Evolutionary conservation across 1,284 basidiomycete genomes (phyloP).

Genomic region (Clitocybe nebularis): DNA sequence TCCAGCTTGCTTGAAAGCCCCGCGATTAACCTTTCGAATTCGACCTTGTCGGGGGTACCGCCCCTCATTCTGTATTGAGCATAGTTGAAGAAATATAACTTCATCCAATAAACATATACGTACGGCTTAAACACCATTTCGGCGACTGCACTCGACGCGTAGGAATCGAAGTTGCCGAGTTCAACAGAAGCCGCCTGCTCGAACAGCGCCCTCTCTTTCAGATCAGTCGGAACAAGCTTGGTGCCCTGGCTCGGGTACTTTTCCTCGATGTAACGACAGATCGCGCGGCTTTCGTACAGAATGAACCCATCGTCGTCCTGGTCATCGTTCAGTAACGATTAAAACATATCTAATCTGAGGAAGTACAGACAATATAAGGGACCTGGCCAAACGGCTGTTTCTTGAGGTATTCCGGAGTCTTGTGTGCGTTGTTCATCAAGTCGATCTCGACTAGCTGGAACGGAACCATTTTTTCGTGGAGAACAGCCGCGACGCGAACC

Average conservation of each 20-base stretch:
- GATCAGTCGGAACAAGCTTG: constrained; percentile 28
- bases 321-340: not conserved
- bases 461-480: constrained; percentile 45
- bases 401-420: constrained; percentile 34
- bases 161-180: constrained; percentile 42
- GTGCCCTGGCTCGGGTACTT: constrained; percentile 36
- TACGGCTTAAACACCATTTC: constrained; percentile 50
- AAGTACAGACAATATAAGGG: constrained; percentile 46
- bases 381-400: constrained; percentile 62
- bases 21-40: constrained; percentile 27
- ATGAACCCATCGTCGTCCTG: constrained; percentile 24
- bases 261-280: constrained; percentile 34
- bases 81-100: not conserved
- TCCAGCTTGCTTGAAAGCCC: constrained; percentile 37
- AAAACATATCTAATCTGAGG: not conserved
- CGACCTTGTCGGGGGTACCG: constrained; percentile 25
- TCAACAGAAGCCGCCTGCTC: constrained; percentile 55
- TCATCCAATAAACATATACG: constrained; percentile 7
- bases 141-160: constrained; percentile 24
- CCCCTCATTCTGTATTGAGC: constrained; percentile 9
- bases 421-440: constrained; percentile 39
- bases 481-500: not conserved
- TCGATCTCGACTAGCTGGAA: constrained; percentile 43
- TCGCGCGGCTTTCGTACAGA: constrained; percentile 46
- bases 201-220: constrained; percentile 39